phyloP scores from a whole-genome alignment of 805 yeast genomes.

The Wickerhamomyces sydowiorum region DNA sequence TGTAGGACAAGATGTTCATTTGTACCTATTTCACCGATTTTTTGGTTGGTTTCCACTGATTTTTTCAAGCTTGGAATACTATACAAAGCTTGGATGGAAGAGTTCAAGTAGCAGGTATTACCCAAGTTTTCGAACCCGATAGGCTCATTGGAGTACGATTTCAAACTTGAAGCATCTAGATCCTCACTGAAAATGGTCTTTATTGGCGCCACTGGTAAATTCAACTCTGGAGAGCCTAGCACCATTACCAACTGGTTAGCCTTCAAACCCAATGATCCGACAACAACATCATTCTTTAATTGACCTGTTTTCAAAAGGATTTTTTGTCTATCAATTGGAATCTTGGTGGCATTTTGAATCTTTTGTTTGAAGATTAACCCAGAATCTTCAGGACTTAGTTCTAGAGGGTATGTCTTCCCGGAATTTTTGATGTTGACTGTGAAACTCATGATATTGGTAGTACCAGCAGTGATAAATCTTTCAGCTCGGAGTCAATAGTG shows the following conservation, averaged over 20 bases:
- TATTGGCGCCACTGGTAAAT: conserved; percentile 47
- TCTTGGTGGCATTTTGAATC: conserved; percentile 67
- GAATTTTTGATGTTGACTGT: conserved; percentile 51
- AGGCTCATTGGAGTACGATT: conserved; percentile 45
- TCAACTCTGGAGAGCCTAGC: conserved; percentile 81
- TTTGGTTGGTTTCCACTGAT: conserved; percentile 44
- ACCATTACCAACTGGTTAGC: conserved; percentile 74
- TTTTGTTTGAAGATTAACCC: conserved; percentile 59
- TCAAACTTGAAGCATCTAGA: conserved; percentile 37
- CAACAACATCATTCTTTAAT: conserved; percentile 57
- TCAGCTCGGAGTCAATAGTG: too few relatives aligned
- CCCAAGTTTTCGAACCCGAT: conserved; percentile 93
- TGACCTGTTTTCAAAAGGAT: conserved; percentile 88
- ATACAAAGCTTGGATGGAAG: conserved; percentile 82
- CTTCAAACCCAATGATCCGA: conserved; percentile 47
- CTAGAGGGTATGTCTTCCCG: conserved; percentile 58
- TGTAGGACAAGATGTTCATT: conserved; percentile 41
- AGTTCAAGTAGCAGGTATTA: conserved; percentile 91
- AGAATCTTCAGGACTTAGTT: conserved; percentile 21
- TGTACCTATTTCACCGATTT: conserved; percentile 27
- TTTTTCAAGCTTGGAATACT: conserved; percentile 71
- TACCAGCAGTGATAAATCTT: too few relatives aligned
- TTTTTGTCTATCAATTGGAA: conserved; percentile 88
- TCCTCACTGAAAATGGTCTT: conserved; percentile 66
- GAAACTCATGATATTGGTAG: conserved; percentile 6